These are phyloP conservation scores for Mycosphaerella arachidis DNA, from an alignment of 2,329 filamentous ascomycete species.

Conservation along the genomic window DNA sequence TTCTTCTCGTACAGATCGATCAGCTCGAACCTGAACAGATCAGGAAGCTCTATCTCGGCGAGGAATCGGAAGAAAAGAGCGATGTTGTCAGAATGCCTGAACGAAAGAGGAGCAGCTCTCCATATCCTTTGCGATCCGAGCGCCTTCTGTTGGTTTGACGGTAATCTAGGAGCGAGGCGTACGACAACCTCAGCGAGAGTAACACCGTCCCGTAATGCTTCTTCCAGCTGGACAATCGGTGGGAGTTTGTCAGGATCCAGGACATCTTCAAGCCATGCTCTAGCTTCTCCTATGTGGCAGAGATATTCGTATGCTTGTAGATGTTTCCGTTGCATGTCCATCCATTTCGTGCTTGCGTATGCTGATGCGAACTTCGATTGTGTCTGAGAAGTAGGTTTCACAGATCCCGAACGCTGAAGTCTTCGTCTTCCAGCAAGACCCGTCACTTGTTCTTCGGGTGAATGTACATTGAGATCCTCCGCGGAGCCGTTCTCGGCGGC, in stretches of 20 bases:
- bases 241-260: slow-evolving; percentile 74
- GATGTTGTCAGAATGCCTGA: slow-evolving; percentile 95
- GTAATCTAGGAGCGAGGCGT: slow-evolving; percentile 71
- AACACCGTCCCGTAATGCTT: slow-evolving; percentile 86
- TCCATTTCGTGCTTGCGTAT: slow-evolving; percentile 81
- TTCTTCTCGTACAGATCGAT: slow-evolving; percentile 99
- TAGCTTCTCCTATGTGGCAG: slow-evolving; percentile 97
- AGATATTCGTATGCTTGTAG: slow-evolving; percentile 97
- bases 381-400: slow-evolving; percentile 50
- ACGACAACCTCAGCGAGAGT: slow-evolving; percentile 93
- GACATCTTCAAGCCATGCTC: slow-evolving; percentile 97
- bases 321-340: slow-evolving; percentile 97
- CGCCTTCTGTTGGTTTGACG: slow-evolving; percentile 41
- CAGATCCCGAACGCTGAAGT: slow-evolving; percentile 63
- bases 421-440: slow-evolving; percentile 79
- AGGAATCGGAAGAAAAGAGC: slow-evolving; percentile 93
- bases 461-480: slow-evolving; percentile 76
- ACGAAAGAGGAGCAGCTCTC: slow-evolving; percentile 77
- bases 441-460: slow-evolving; percentile 76
- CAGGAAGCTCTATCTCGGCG: slow-evolving; percentile 84
- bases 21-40: slow-evolving; percentile 93
- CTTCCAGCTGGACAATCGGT: slow-evolving; percentile 88
- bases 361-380: slow-evolving; percentile 31
- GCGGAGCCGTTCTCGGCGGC: slow-evolving; percentile 62
- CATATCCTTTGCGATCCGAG: slow-evolving; percentile 64